Percentiles rank a stretch among this genome's conserved stretches.
phyloP scores from a whole-genome alignment of 2,329 filamentous ascomycete genomes.

The Grosmannia serpens region DNA sequence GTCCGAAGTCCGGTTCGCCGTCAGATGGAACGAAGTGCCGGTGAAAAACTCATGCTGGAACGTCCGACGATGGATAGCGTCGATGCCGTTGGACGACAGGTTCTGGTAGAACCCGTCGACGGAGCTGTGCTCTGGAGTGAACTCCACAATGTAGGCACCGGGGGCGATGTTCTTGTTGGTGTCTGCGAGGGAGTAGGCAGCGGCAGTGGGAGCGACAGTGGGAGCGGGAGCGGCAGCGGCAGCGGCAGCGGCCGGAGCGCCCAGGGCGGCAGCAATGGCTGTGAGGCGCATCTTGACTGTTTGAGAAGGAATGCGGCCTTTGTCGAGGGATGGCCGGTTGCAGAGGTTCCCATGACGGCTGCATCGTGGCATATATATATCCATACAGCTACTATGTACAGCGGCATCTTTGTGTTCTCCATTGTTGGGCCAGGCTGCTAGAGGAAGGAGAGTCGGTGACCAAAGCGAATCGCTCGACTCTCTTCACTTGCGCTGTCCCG shows the following conservation, averaged over 20 bases:
- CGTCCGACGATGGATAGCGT: neutral
- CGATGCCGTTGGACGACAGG: neutral
- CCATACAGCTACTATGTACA: neutral
- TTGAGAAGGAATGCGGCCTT: neutral
- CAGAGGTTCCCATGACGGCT: neutral
- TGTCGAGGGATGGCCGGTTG: neutral
- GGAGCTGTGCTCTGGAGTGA: constrained; percentile 25
- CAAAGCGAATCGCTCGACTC: neutral
- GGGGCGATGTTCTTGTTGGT: constrained; percentile 20
- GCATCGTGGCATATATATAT: neutral
- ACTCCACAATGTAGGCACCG: constrained; percentile 42
- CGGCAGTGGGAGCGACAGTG: too few species aligned
- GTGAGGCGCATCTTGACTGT: neutral
- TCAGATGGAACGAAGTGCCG: neutral
- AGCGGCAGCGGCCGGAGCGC: neutral
- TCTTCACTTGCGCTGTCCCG: neutral
- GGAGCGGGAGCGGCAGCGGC: neutral
- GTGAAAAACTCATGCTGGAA: neutral
- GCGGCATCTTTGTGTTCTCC: too few species aligned
- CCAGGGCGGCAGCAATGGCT: neutral
- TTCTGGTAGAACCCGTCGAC: neutral
- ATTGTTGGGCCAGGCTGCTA: neutral
- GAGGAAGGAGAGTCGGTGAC: neutral
- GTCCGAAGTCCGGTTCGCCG: neutral
- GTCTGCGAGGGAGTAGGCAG: neutral